Conservation (phyloP, 2,329 filamentous ascomycete genomes). For the Penicillium sp. region DNA sequence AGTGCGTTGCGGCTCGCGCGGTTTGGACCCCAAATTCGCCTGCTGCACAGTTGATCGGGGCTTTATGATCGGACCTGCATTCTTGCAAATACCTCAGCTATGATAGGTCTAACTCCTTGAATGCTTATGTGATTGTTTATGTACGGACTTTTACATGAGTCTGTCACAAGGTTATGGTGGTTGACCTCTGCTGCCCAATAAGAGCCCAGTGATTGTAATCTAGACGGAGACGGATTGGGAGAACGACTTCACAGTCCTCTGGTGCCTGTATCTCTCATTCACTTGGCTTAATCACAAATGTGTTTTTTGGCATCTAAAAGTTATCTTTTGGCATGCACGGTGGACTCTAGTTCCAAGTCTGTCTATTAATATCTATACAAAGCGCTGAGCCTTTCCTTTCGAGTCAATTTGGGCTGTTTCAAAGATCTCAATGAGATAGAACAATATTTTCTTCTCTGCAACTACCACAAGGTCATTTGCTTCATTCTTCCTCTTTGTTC, state of each 20-base stretch:
- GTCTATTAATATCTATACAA: not conserved
- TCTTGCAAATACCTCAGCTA: not conserved
- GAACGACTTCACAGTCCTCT: too few species aligned
- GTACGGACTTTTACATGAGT: too few species aligned
- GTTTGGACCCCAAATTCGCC: not conserved
- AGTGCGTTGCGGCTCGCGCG: not conserved
- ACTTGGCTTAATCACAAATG: too few species aligned
- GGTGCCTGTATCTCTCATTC: too few species aligned
- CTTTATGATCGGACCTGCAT: not conserved
- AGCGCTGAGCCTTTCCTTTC: not conserved
- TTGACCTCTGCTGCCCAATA: too few species aligned
- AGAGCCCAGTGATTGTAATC: too few species aligned
- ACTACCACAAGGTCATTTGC: not conserved
- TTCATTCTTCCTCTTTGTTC: not conserved
- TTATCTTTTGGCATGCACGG: too few species aligned
- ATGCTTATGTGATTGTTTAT: too few species aligned
- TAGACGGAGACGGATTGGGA: too few species aligned
- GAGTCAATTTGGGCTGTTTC: not conserved
- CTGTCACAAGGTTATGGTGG: too few species aligned
- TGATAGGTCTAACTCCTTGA: not conserved
- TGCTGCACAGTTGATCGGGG: not conserved
- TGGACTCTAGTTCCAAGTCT: not conserved
- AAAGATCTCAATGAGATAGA: not conserved
- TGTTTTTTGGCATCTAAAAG: too few species aligned
- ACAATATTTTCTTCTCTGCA: not conserved